Conservation (phyloP, 2,329 filamentous ascomycete species). For the Colletotrichum higginsianum region DNA sequence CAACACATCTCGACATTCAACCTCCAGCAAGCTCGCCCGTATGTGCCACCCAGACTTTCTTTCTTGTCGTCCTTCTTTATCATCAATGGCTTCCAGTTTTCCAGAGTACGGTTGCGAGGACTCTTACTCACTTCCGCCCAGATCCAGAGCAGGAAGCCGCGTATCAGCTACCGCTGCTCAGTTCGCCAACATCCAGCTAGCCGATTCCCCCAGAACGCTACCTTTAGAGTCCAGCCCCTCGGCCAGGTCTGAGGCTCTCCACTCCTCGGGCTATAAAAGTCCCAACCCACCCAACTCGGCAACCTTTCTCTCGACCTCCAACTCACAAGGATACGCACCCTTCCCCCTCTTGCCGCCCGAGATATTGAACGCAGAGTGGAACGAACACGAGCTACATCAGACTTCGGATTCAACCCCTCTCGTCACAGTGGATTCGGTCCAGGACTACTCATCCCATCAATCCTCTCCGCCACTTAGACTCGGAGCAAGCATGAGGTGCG, state of each 20-base stretch:
- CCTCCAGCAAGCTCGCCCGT: constrained; percentile 43
- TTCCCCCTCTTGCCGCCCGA: constrained; percentile 49
- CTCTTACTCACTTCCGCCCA: constrained; percentile 54
- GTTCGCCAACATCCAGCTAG: constrained; percentile 47
- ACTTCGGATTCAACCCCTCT: constrained; percentile 46
- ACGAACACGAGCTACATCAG: constrained; percentile 45
- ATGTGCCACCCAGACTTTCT: constrained; percentile 49
- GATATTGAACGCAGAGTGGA: constrained; percentile 51
- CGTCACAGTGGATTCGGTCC: constrained; percentile 52
- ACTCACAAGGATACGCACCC: constrained; percentile 47
- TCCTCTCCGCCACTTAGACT: constrained; percentile 42
- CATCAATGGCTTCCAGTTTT: constrained; percentile 49
- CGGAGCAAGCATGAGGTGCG: constrained; percentile 56
- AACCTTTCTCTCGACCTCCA: constrained; percentile 45
- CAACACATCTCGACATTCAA: constrained; percentile 25
- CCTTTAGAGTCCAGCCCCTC: constrained; percentile 45
- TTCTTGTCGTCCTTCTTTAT: constrained; percentile 45
- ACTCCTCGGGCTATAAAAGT: constrained; percentile 49
- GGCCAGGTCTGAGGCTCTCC: constrained; percentile 45
- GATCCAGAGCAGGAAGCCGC: constrained; percentile 51
- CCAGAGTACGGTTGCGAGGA: constrained; percentile 48
- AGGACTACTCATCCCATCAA: constrained; percentile 47
- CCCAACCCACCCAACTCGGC: constrained; percentile 46
- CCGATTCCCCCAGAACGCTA: constrained; percentile 47
- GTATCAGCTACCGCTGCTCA: constrained; percentile 49